These are phyloP conservation scores for Byssochlamys sp. DNA, from an alignment of 2,329 filamentous ascomycete species.

Conservation along the genomic window DNA sequence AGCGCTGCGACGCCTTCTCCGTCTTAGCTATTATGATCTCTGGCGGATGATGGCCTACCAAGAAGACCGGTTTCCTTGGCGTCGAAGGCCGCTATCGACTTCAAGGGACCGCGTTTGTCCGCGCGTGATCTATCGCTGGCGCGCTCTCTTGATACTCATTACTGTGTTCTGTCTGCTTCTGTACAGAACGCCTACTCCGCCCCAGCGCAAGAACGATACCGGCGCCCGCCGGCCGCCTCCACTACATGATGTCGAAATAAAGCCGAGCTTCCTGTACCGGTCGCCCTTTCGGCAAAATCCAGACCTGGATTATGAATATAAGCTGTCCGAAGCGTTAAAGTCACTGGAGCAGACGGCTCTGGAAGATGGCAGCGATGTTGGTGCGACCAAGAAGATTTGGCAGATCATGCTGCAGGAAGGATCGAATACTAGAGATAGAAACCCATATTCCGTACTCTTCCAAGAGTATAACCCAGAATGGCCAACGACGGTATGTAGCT, in stretches of 20 bases:
- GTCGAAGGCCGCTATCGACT: too few relatives aligned
- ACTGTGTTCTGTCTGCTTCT: too few relatives aligned
- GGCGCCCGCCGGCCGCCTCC: not conserved
- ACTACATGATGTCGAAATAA: constrained; percentile 6
- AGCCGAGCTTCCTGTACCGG: constrained; percentile 18
- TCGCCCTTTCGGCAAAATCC: constrained; percentile 20
- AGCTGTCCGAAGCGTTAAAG: constrained; percentile 14
- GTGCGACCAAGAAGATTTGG: constrained; percentile 17
- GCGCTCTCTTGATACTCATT: too few relatives aligned
- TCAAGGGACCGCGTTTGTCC: too few relatives aligned
- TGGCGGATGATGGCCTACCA: too few relatives aligned
- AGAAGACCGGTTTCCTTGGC: too few relatives aligned
- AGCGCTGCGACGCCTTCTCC: too few relatives aligned
- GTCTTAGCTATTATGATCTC: too few relatives aligned
- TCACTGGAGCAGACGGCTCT: constrained; percentile 13
- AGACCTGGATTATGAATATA: constrained; percentile 19
- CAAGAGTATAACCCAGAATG: constrained; percentile 19
- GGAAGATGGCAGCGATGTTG: constrained; percentile 4
- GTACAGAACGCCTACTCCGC: not conserved
- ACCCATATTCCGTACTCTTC: constrained; percentile 17
- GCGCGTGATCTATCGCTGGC: too few relatives aligned
- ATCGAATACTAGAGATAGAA: constrained; percentile 8
- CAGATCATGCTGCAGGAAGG: constrained; percentile 20
- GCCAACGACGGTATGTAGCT: constrained; percentile 16
- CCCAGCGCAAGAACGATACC: not conserved